Percentiles rank a stretch among this genome's conserved stretches.
These are phyloP conservation scores for Trametes meyenii DNA, from an alignment of 768 basidiomycete species.

Conservation along the genomic window DNA sequence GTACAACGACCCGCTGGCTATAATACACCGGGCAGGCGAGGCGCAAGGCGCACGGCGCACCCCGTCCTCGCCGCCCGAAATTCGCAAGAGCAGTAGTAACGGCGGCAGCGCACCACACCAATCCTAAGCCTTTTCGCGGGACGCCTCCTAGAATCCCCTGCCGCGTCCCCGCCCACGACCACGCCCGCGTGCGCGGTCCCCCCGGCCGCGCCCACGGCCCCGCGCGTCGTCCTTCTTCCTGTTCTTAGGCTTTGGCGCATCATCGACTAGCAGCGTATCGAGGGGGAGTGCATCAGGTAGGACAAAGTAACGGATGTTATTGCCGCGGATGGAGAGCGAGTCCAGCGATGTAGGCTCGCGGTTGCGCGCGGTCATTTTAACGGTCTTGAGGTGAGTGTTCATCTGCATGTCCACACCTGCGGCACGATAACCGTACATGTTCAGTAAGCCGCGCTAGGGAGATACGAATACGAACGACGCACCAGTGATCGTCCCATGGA, in stretches of 20 bases:
- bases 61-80: not conserved
- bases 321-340: conserved; percentile 91
- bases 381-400: conserved; percentile 98
- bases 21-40: conserved; percentile 15
- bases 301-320: conserved; percentile 95
- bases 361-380: conserved; percentile 94
- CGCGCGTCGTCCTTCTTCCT: conserved; percentile 85
- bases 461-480: conserved; percentile 30
- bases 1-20: conserved; percentile 16
- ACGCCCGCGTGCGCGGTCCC: conserved; percentile 55
- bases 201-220: conserved; percentile 63
- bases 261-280: conserved; percentile 96
- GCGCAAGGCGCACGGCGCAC: not conserved
- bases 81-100: not conserved
- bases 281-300: conserved; percentile 97
- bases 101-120: conserved; percentile 4
- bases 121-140: not conserved
- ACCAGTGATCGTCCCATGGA: conserved; percentile 98
- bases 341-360: conserved; percentile 88
- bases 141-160: conserved; percentile 27
- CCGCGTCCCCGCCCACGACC: conserved; percentile 48
- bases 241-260: conserved; percentile 94
- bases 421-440: conserved; percentile 1
- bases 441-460: conserved; percentile 3
- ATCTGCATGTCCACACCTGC: conserved; percentile 98